Base-by-base conservation (phyloP, 139 green algal genomes). In the Chlorella vulgaris region DNA sequence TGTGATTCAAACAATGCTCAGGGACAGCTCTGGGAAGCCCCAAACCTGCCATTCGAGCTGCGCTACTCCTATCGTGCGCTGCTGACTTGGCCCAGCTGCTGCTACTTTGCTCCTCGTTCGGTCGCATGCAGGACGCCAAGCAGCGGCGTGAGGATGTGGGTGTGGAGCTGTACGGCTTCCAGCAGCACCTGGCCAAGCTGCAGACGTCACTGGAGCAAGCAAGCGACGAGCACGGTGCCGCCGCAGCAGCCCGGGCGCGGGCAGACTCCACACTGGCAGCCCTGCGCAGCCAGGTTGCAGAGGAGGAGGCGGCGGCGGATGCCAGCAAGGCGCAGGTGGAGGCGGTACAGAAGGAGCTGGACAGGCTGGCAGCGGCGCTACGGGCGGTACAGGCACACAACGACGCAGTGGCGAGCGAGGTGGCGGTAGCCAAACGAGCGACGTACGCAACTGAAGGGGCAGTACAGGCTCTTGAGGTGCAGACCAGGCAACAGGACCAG, bases 161-260 rank as follows among this genome's bases (percentile, higher is more conserved):
- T 39, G 93, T 98, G 62, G 92, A 96, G 90, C 90, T 98, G 21
- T 98, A 97, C 82, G 93, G 92, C 35, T 96, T 94, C 62, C 95
- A 98, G 88, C 93, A 98, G 85, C 91, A 94, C 60, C 87, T 98
- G 35, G 94, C 93, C 19, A 90, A 91, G 74, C 89, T 98, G 68
- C 94, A 97, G 89, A 87, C 94, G 81, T 53, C 78, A 6, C 86
- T 98, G 76, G 95, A 97, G 68, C 84, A 90, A 61, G 88, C 91
- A 7, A 89, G 95, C 67, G 90, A 95, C 29, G 89, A 89, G 15
- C 69, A 66, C 66, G 35, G 74, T 88, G 86, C 85, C 84, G 68
- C 42, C 7, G 28, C 24, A 15, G 26, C 71, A 2, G 33, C 13
- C 18, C 76, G 58, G 0, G 38, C n/a, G 28, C 80, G 93, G 86